Evolutionary conservation across 1,139 yeast species (phyloP), one percentile per base, ranked within the genome.

Genomic region (Taphrina pruni): DNA sequence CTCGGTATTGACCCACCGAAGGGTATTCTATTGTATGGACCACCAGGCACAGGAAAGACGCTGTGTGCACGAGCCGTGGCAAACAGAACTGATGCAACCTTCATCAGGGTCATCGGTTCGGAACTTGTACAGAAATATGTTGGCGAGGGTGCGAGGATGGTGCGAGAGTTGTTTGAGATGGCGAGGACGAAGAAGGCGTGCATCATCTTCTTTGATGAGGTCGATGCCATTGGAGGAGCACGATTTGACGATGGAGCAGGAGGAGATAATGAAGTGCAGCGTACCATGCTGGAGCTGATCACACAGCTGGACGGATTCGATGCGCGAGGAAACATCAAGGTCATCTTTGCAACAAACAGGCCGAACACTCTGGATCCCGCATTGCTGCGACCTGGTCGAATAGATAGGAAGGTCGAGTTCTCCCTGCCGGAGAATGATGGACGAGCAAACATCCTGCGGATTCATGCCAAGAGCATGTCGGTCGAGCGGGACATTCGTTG

Each of bases 131-230:
- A 94, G 79, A 94, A 94, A 79, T 94, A 94, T 78, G 99, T 94
- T 68, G 99, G 99, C 77, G 99, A 94, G 81, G 99, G 99, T 81
- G 99, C 99, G 5, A 87, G 99, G 78, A 94, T 94, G 99, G 98
- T 94, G 70, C 86, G 99, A 78, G 99, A 94, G 81, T 84, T 94
- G 76, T 94, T 94, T 77, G 99, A 94, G 79, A 92, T 94, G 98
- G 99, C 99, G 1, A 88, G 99, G 79, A 90, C 97, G 51, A 93
- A 94, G 80, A 92, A 93, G 78, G 98, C 99, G 5, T 93, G 97
- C 80, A 94, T 94, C 77, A 93, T 94, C 72, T 89, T 89, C 79
- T 93, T 94, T 77, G 99, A 94, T 81, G 99, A 94, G 82, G 89
- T 94, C 74, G 99, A 94, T 81, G 98, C 99, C 51, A 91, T 94